These are phyloP conservation scores for Coemansia sp. DNA, from an alignment of 192 early-diverging fungal species.

Conservation along the genomic window DNA sequence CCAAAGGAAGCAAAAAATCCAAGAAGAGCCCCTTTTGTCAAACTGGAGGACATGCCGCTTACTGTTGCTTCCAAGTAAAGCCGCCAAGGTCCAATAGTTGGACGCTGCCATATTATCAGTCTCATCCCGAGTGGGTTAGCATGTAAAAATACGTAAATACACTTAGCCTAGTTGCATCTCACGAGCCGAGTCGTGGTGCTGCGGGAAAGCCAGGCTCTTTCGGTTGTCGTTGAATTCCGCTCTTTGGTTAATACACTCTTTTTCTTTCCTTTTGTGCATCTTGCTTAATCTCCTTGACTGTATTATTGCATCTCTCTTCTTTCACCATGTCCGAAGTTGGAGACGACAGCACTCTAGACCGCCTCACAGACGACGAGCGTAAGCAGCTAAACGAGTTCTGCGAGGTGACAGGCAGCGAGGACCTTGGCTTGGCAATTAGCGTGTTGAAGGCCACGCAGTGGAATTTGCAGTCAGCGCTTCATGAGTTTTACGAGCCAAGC, in stretches of 20 bases:
- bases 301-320: not conserved
- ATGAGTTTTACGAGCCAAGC: conserved; percentile 37
- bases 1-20: not conserved
- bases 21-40: not conserved
- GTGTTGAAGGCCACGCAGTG: conserved; percentile 28
- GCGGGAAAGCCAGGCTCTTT: not conserved
- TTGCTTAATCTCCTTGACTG: not conserved
- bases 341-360: conserved; percentile 14
- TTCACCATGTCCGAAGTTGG: not conserved
- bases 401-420: conserved; percentile 18
- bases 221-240: not conserved
- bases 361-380: conserved; percentile 25
- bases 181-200: not conserved
- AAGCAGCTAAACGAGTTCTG: conserved; percentile 32
- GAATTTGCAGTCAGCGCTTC: conserved; percentile 27
- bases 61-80: no score
- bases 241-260: not conserved
- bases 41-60: no score
- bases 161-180: no score
- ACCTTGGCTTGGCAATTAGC: conserved; percentile 23
- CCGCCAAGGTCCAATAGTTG: no score
- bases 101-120: no score
- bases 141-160: no score
- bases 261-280: not conserved
- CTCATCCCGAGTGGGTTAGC: no score